Percentiles rank a stretch among this genome's conserved stretches.
Evolutionary conservation across 345 rosid species (phyloP).

Genomic region (Citropsis articulata): DNA sequence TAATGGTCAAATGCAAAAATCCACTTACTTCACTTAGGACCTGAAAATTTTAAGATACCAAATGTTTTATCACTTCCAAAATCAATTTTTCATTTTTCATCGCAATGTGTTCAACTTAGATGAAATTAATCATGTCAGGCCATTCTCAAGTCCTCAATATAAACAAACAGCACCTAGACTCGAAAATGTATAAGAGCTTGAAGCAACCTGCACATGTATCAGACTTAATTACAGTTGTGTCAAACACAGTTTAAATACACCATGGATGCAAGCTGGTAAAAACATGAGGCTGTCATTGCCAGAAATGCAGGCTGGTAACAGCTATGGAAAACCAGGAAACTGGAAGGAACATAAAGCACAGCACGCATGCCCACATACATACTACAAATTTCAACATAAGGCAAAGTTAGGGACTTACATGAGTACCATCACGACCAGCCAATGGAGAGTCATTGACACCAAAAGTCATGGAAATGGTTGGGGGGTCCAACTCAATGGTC

Average conservation of each 20-base stretch:
- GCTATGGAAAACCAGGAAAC: not conserved
- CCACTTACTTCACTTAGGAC: not conserved
- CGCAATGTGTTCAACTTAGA: not conserved
- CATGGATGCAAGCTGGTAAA: not conserved
- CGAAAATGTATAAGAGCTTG: not conserved
- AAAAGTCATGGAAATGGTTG: constrained; percentile 99
- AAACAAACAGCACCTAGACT: not conserved
- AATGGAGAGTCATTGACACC: constrained; percentile 96
- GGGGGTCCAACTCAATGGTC: constrained; percentile 85
- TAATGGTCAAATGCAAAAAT: not conserved
- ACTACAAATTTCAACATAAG: not conserved
- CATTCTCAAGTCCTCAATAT: not conserved
- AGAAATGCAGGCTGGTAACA: not conserved
- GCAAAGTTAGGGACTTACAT: constrained; percentile 48
- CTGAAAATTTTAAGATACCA: not conserved
- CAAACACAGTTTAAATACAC: not conserved
- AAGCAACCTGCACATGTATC: not conserved
- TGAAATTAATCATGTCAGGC: not conserved
- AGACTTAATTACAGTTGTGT: not conserved
- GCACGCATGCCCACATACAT: not conserved
- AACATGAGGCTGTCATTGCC: not conserved
- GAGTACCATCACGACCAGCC: constrained; percentile 94
- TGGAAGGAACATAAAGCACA: not conserved
- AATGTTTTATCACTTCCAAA: not conserved
- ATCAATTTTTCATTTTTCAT: not conserved